A percentile compares a stretch with the other conserved stretches of the same genome.
phyloP scores from a whole-genome alignment of 1,139 yeast genomes.

The Saccharomycopsis crataegensis region DNA sequence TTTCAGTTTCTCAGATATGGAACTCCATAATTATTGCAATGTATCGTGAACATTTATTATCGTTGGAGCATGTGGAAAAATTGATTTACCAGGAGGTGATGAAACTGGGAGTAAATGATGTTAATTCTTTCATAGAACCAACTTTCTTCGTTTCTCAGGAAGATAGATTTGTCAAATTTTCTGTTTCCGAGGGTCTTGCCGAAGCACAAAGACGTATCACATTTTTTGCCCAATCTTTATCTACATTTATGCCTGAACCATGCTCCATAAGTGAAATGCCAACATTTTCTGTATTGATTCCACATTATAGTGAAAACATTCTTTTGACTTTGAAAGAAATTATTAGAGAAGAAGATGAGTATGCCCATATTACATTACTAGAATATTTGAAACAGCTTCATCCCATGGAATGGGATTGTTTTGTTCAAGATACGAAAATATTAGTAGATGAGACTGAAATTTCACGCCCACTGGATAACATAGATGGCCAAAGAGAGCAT shows the following conservation, averaged over 20 bases:
- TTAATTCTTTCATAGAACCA: slow-evolving; percentile 46
- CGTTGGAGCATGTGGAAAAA: slow-evolving; percentile 59
- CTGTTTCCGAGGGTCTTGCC: slow-evolving; percentile 50
- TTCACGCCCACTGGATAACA: background rate
- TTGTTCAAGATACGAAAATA: slow-evolving; percentile 57
- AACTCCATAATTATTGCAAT: slow-evolving; percentile 68
- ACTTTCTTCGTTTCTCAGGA: slow-evolving; percentile 70
- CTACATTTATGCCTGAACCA: slow-evolving; percentile 73
- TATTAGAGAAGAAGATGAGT: slow-evolving; percentile 50
- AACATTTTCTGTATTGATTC: slow-evolving; percentile 73
- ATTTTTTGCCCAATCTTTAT: slow-evolving; percentile 80
- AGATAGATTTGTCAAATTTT: slow-evolving; percentile 63
- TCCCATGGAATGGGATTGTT: slow-evolving; percentile 69
- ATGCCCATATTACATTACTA: slow-evolving; percentile 57
- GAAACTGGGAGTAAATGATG: slow-evolving; percentile 31
- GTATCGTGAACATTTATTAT: slow-evolving; percentile 72
- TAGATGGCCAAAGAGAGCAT: slow-evolving; percentile 22
- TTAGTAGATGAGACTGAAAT: slow-evolving; percentile 28
- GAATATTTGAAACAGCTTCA: slow-evolving; percentile 69
- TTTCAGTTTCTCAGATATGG: slow-evolving; percentile 68
- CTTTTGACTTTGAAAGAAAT: slow-evolving; percentile 58
- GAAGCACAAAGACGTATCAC: slow-evolving; percentile 80
- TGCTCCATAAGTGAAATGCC: slow-evolving; percentile 72
- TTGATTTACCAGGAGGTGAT: slow-evolving; percentile 48
- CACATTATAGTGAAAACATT: slow-evolving; percentile 78